Base-by-base conservation (phyloP, 352 stramenopile genomes). In the Globisporangium abappressorium region DNA sequence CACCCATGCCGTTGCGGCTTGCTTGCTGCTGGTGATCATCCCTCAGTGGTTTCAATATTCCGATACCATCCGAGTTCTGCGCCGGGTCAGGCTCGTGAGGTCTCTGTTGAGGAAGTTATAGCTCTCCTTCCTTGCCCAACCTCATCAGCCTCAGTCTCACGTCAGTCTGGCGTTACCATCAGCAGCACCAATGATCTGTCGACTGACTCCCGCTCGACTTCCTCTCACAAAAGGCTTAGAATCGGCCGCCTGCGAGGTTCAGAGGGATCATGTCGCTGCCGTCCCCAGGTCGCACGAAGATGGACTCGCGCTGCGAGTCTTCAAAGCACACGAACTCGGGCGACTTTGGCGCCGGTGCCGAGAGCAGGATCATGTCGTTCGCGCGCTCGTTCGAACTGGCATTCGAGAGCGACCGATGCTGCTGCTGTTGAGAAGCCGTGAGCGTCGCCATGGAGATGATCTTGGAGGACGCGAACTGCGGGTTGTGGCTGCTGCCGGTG, bases 251-350 rank as follows among this genome's bases (percentile, higher is more conserved):
- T 71, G 58, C 81, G 22, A 90, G 75, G 28, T 77, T 63, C 15
- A 90, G 66, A 36, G 76, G 79, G 38, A 90, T 90, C 81, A 90
- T 90, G 56, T 90, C 81, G 14, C 65, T 78, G 55, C 76, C 63
- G 43, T 80, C 68, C 46, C 71, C 65, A 0, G 72, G 54, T 5
- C 66, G 72, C 38, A 59, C 69, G 33, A 70, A 70, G 49, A 80
- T 78, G 8, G 74, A 80, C 65, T 76, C 71, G 34, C 74, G 74
- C 0, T 30, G 60, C 33, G 68, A 73, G 15, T 75, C 70, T 51
- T 70, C 62, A 62, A 90, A 90, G 24, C 80, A 73, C 24, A 85
- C 73, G 65, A 90, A 90, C 47, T 84, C 70, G 34, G 70, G 71
- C 5, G 64, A 38, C 24, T 26, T 53, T 4, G 64, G 70, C 33